Base-by-base conservation (phyloP, 495 filamentous ascomycete species). In the Tuber borchii region DNA sequence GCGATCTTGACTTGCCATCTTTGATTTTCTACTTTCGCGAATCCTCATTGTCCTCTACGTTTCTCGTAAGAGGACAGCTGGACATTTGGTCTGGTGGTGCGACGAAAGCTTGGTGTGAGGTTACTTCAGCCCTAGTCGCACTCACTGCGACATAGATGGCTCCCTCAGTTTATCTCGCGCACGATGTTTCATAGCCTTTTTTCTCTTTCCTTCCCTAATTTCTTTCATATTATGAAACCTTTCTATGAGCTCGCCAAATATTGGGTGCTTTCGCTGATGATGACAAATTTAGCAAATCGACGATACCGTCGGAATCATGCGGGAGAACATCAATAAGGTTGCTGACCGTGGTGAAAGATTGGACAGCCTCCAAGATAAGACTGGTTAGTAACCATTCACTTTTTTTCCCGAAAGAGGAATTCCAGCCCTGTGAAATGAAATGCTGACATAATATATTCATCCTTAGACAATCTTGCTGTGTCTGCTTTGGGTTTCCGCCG, bases 401-500 rank as follows among this genome's bases (percentile, higher is more conserved):
- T 65, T 40, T 34, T 46, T 37, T 26, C 8, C 40, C 26, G n/a
- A 39, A 14, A 26, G 31, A 71, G 72, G 19, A 34, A 65, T 65
- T 65, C 34, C 56, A 65, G 56, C 56, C 56, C 26, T 65, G 48
- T 3, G 56, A 65, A 31, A 34, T 12, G 45, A 20, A 19, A 44
- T 73, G 71, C 75, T 83, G 46, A 81, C 70, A 65, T 34, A 65
- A 65, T 34, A 34, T 45, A 39, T 70, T 42, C 70, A 65, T 65
- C 34, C 76, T 34, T 74, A 83, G 93, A 97, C 86, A 93, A 95
- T 85, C 89, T 99, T 77, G 92, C 93, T 61, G 87, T 89, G 75
- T 94, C 93, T 45, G 94, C 95, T 75, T 93, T 96, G 84, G 92
- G 92, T 71, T 99, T 99, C 89, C 93, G 94, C 80, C 90, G 93